Evolutionary conservation across 2,329 filamentous ascomycete species (phyloP).

Genomic region (Ophiostoma triangulosporum): DNA sequence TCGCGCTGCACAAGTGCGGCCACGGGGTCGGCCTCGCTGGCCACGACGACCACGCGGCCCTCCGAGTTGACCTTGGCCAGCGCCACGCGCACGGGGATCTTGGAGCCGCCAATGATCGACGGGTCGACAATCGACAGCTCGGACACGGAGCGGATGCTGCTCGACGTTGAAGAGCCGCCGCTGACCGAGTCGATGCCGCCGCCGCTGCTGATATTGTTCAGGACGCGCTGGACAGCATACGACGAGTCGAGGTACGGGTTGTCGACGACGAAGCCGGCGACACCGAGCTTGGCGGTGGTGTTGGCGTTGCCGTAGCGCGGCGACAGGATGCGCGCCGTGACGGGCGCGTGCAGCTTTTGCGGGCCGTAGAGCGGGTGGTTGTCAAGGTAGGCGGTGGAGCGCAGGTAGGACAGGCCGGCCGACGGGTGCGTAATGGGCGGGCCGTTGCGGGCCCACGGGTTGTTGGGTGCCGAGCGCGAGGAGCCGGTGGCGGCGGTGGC

Average conservation of each 20-base stretch:
- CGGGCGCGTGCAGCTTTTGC: constrained; percentile 34
- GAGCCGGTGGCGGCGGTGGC: constrained; percentile 4
- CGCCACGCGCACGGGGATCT: constrained; percentile 35
- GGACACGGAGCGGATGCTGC: constrained; percentile 12
- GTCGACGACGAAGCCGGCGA: constrained; percentile 40
- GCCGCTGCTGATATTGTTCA: not conserved
- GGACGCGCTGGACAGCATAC: constrained; percentile 22
- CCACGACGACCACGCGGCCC: constrained; percentile 33
- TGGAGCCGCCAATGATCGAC: constrained; percentile 36
- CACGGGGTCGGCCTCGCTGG: constrained; percentile 27
- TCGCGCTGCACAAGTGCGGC: constrained; percentile 34
- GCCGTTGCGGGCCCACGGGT: constrained; percentile 37
- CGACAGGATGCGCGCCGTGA: constrained; percentile 36
- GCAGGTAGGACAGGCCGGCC: constrained; percentile 47
- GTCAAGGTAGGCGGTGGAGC: constrained; percentile 38
- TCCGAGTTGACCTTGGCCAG: constrained; percentile 33
- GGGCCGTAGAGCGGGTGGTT: constrained; percentile 51
- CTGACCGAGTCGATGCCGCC: not conserved
- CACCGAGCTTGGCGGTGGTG: constrained; percentile 31
- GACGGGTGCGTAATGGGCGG: constrained; percentile 50
- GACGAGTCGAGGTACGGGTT: constrained; percentile 28
- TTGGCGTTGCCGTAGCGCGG: constrained; percentile 23
- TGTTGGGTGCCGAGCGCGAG: too few relatives aligned
- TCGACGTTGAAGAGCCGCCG: not conserved
- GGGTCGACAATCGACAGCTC: constrained; percentile 32